Conservation (phyloP, 192 early-diverging fungal species). For the Coemansia sp. region DNA sequence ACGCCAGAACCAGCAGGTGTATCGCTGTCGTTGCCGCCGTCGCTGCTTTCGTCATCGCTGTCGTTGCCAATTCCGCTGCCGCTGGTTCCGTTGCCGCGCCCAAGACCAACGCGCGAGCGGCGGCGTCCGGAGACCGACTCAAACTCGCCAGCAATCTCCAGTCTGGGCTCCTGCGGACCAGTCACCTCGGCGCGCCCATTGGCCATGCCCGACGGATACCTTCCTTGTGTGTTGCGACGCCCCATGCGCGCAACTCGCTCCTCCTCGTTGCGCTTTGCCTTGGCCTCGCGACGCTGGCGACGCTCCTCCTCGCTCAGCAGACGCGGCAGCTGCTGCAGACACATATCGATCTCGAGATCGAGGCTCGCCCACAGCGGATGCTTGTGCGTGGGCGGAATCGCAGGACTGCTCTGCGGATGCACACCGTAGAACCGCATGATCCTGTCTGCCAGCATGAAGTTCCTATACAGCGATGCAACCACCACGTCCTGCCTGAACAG, state of each 20-base stretch:
- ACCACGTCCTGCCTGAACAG: conserved; percentile 93
- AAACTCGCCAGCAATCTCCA: conserved; percentile 42
- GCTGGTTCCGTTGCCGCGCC: conserved; percentile 11
- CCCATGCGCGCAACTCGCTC: conserved; percentile 20
- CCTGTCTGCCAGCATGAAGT: conserved; percentile 93
- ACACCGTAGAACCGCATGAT: conserved; percentile 95
- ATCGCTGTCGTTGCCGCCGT: conserved; percentile 43
- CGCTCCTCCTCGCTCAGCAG: conserved; percentile 57
- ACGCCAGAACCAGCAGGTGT: neutral
- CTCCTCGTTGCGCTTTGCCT: conserved; percentile 20
- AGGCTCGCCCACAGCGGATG: conserved; percentile 96
- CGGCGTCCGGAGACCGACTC: conserved; percentile 22
- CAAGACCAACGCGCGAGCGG: conserved; percentile 24
- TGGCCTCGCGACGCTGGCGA: conserved; percentile 30
- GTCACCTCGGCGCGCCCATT: conserved; percentile 4
- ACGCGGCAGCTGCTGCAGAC: conserved; percentile 85
- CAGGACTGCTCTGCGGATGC: conserved; percentile 86
- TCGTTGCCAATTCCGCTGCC: conserved; percentile 13
- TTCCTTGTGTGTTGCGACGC: conserved; percentile 11
- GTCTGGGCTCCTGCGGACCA: conserved; percentile 16
- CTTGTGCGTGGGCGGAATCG: conserved; percentile 86
- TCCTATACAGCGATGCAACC: conserved; percentile 92
- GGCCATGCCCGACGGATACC: neutral
- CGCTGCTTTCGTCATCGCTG: conserved; percentile 21
- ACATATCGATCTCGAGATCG: conserved; percentile 94